Conservation (phyloP, 805 yeast genomes). For the Lachancea dasiensis region DNA sequence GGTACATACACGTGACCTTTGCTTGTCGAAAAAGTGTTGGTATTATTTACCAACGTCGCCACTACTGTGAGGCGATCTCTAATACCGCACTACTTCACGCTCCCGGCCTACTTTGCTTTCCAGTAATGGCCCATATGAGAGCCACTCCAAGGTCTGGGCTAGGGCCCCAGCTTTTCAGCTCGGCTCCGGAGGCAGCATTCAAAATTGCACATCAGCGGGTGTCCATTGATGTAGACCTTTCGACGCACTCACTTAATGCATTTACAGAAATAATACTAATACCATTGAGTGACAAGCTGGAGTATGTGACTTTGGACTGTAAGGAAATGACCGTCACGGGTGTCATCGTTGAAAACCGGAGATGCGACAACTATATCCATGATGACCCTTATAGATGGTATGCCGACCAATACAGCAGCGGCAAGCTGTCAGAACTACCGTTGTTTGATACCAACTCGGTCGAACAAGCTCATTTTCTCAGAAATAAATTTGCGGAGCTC, state of each 20-base stretch:
- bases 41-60: too few species aligned
- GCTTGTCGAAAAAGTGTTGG: too few species aligned
- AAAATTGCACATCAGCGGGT: conserved; percentile 82
- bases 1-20: too few species aligned
- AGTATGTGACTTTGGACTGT: conserved; percentile 66
- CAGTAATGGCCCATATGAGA: conserved; percentile 23
- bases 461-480: conserved; percentile 31
- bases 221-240: conserved; percentile 70
- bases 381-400: conserved; percentile 25
- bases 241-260: conserved; percentile 55
- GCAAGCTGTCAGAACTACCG: conserved; percentile 8
- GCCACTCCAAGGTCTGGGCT: conserved; percentile 24
- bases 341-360: conserved; percentile 58
- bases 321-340: conserved; percentile 62
- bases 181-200: conserved; percentile 32
- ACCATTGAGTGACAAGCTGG: conserved; percentile 57
- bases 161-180: conserved; percentile 14
- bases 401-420: conserved; percentile 15
- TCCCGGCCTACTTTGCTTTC: not conserved
- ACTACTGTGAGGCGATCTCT: too few species aligned
- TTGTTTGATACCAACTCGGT: conserved; percentile 24
- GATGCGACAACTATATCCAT: conserved; percentile 32
- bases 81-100: not conserved
- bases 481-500: conserved; percentile 29
- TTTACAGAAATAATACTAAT: conserved; percentile 76